Evolutionary conservation across 768 basidiomycete genomes (phyloP).

Genomic region (Candolleomyces aberdarensis): DNA sequence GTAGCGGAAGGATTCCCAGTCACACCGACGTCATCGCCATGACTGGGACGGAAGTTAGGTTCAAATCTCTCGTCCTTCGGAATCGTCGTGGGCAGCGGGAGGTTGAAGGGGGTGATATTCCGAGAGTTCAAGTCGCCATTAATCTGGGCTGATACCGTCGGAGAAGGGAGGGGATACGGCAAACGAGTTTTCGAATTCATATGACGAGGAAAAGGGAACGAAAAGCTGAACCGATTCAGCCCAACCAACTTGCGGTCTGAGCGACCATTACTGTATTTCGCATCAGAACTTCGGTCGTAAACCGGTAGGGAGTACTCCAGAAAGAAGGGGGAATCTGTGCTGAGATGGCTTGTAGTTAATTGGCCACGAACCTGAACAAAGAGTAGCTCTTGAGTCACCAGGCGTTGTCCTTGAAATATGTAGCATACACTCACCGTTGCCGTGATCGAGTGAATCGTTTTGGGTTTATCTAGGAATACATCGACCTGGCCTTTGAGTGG

Average conservation of each 20-base stretch:
- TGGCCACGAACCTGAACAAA: background rate
- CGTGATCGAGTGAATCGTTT: background rate
- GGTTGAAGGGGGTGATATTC: background rate
- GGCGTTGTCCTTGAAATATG: background rate
- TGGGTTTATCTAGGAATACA: background rate
- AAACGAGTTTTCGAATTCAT: background rate
- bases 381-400: background rate
- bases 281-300: background rate
- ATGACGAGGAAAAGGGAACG: background rate
- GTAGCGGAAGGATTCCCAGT: too few species aligned
- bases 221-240: background rate
- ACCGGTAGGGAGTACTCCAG: background rate
- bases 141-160: background rate
- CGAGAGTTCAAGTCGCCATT: background rate
- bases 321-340: background rate
- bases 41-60: background rate
- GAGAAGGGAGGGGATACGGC: background rate
- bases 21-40: background rate
- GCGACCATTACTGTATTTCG: background rate
- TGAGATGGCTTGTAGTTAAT: background rate
- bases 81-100: background rate
- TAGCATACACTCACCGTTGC: background rate
- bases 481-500: background rate
- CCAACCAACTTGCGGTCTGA: background rate
- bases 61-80: background rate